A percentile compares a stretch with the other conserved stretches of the same genome.
These are phyloP conservation scores for Avena eriantha DNA, from an alignment of 176 grass and related monocot species.

Conservation along the genomic window DNA sequence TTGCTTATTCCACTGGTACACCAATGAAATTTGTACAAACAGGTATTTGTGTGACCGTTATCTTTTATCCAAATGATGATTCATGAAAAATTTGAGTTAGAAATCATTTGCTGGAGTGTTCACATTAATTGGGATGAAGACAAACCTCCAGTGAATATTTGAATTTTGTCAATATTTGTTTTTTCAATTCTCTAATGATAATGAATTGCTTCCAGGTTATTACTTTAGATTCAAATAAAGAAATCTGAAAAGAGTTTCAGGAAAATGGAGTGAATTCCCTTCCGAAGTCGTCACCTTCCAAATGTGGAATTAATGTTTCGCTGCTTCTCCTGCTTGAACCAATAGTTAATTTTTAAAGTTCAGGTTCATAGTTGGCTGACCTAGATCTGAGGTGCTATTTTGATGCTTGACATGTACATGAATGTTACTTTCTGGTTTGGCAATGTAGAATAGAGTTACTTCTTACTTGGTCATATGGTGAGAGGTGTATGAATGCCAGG, in stretches of 20 bases:
- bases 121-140: not conserved
- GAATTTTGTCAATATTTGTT: not conserved
- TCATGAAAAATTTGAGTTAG: not conserved
- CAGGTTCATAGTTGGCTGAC: not conserved
- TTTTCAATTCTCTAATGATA: not conserved
- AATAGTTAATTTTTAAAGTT: not conserved
- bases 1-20: not conserved
- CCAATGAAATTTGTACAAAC: not conserved
- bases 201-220: not conserved
- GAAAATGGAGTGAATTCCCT: not conserved
- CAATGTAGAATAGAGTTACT: not conserved
- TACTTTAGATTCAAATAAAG: not conserved
- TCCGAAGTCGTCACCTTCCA: not conserved
- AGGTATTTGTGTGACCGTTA: not conserved
- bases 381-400: not conserved
- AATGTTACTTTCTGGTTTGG: constrained; percentile 1
- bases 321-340: not conserved
- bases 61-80: not conserved
- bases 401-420: not conserved
- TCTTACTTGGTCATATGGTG: not conserved
- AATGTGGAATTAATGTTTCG: not conserved
- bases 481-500: not conserved
- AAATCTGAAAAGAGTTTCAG: not conserved
- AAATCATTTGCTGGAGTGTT: not conserved
- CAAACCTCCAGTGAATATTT: not conserved